Percentiles rank a stretch among this genome's conserved stretches.
Conservation (phyloP, 352 stramenopile species). For the Aphanomyces stellatus region DNA sequence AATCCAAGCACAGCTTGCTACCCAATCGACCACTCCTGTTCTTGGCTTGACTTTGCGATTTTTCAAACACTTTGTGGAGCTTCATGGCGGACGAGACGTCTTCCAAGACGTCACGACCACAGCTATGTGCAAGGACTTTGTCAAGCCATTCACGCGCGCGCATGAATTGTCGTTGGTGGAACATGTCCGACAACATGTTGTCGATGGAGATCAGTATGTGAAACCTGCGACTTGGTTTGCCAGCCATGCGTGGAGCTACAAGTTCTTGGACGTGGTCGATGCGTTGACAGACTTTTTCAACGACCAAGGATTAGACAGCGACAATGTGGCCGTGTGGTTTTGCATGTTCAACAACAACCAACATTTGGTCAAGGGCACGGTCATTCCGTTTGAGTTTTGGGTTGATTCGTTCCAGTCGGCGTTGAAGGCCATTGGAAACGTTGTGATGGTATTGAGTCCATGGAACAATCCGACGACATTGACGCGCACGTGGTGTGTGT, state of each 20-base stretch:
- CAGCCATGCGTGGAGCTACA: slow-evolving; percentile 2
- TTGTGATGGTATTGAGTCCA: slow-evolving; percentile 5
- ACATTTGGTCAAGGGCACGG: not conserved
- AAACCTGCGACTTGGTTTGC: slow-evolving; percentile 1
- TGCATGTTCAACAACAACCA: slow-evolving; percentile 16
- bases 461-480: slow-evolving; percentile 5
- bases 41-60: not conserved
- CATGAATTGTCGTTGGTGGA: slow-evolving; percentile 4
- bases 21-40: too few relatives aligned
- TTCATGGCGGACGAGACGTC: not conserved
- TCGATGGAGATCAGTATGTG: not conserved
- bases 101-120: not conserved
- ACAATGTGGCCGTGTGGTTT: slow-evolving; percentile 4
- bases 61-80: not conserved
- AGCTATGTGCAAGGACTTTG: not conserved
- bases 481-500: slow-evolving; percentile 1
- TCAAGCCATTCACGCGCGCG: not conserved
- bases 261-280: slow-evolving; percentile 5
- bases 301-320: not conserved
- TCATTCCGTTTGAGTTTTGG: not conserved
- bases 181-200: not conserved
- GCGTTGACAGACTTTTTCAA: not conserved
- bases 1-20: too few relatives aligned
- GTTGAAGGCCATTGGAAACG: slow-evolving; percentile 4
- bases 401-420: not conserved